phyloP scores from a whole-genome alignment of 2,329 filamentous ascomycete genomes.

The Aureobasidium mangrovei region DNA sequence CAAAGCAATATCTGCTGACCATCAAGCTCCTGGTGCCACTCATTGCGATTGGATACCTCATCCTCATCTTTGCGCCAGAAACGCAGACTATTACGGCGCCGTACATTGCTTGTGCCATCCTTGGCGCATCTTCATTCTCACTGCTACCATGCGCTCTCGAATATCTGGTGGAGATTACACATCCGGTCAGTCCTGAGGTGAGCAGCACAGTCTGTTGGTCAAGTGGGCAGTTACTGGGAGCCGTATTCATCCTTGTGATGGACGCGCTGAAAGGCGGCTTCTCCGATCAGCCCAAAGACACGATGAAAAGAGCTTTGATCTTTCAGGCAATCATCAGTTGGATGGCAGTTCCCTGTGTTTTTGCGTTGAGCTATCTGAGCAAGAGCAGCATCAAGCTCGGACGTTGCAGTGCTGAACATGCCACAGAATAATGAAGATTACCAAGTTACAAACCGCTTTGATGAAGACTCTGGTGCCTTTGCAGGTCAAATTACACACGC shows the following conservation, averaged over 20 bases:
- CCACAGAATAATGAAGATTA: no score
- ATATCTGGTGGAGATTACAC: conserved; percentile 76
- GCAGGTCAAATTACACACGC: no score
- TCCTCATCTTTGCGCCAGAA: conserved; percentile 70
- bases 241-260: conserved; percentile 73
- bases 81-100: conserved; percentile 55
- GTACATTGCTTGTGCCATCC: conserved; percentile 63
- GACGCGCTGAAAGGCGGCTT: conserved; percentile 56
- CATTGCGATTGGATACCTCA: conserved; percentile 54
- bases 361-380: conserved; percentile 53
- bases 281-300: conserved; percentile 32
- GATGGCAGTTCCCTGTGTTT: conserved; percentile 55
- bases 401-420: not conserved
- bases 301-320: conserved; percentile 68
- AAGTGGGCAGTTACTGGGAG: conserved; percentile 77
- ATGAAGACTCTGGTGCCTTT: no score
- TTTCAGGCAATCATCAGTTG: conserved; percentile 68
- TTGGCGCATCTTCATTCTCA: conserved; percentile 72
- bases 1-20: conserved; percentile 65
- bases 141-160: conserved; percentile 80
- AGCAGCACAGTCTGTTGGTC: conserved; percentile 78
- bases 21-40: conserved; percentile 69
- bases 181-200: conserved; percentile 79
- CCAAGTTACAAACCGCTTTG: no score
- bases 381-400: not conserved